Evolutionary conservation across 345 rosid species (phyloP), one percentile per base, ranked within the genome.

Genomic region (Dovyalis caffra): DNA sequence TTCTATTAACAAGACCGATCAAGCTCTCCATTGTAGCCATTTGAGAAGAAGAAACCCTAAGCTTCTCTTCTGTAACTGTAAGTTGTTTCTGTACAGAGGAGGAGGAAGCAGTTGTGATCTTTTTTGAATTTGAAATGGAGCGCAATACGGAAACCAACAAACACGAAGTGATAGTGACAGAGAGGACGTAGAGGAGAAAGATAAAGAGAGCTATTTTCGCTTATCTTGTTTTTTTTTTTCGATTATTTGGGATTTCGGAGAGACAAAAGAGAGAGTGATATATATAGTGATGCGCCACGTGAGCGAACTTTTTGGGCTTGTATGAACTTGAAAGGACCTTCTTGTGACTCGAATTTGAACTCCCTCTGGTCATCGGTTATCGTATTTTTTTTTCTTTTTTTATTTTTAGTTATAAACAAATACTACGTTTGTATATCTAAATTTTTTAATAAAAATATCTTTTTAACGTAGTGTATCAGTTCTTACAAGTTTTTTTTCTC

Each of bases 21-120:
- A 87, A 81, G 81, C 84, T 86, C 78, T 86, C 88, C 92, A 88
- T 88, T 1, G 88, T 74, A 16, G 87, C 78, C 85, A 73, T 75
- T 53, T 45, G 53, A 47, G 60, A 23, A 23, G 28, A 31, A 21
- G 18, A 26, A 35, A 43, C 20, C 15, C 11, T n/a, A 6, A 20
- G 25, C 20, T 73, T 40, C 3, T 34, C 14, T 32, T 33, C 60
- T 57, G 34, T 7, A 8, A 33, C 33, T 11, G 28, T 0, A 26
- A 21, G 14, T 20, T n/a, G 45, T 43, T 43, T 12, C 47, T 14
- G 47, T 16, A 43, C 11, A 26, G 6, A 35, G n/a, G 8, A 8
- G 40, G 6, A 35, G n/a, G 8, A 26, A 31, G 51, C 10, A 49
- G 6, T 34, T 20, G 43, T 4, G 29, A 34, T 32, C 5, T 53